Percentiles rank a stretch among this genome's conserved stretches.
phyloP scores from a whole-genome alignment of 768 basidiomycete genomes.

The Mycena haematopus region DNA sequence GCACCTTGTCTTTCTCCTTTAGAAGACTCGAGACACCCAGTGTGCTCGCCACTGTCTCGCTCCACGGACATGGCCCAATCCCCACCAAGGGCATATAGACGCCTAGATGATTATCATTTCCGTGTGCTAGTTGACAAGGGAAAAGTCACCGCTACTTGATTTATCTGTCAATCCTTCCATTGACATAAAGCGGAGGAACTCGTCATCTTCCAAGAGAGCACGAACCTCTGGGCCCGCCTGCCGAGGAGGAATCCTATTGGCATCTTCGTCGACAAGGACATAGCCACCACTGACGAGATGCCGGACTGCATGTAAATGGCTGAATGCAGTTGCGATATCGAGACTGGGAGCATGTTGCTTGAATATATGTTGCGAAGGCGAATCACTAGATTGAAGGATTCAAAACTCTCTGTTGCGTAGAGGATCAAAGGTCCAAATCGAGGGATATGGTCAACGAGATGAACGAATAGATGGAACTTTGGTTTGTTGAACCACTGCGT shows the following conservation, averaged over 20 bases:
- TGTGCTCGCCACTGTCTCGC: neutral
- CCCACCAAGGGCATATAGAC: neutral
- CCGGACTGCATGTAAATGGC: constrained; percentile 8
- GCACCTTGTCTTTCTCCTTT: neutral
- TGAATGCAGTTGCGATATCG: constrained; percentile 32
- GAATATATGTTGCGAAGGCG: constrained; percentile 31
- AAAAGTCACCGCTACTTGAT: neutral
- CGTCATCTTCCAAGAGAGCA: neutral
- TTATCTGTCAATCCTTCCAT: neutral
- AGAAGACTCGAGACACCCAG: neutral
- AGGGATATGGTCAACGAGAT: constrained; percentile 44
- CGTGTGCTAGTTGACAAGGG: neutral
- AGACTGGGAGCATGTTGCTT: constrained; percentile 36
- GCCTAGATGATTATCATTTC: neutral
- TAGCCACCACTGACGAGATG: constrained; percentile 25
- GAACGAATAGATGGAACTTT: constrained; percentile 50
- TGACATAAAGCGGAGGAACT: neutral
- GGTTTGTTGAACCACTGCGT: constrained; percentile 48
- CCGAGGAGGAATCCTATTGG: neutral
- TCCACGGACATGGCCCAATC: neutral
- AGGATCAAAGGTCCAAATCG: constrained; percentile 49
- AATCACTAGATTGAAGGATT: constrained; percentile 38
- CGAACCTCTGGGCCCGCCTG: neutral
- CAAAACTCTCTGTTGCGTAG: constrained; percentile 49
- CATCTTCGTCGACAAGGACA: neutral